These are phyloP conservation scores for Exutisphaerella laricina DNA, from an alignment of 2,329 filamentous ascomycete genomes.

Conservation along the genomic window DNA sequence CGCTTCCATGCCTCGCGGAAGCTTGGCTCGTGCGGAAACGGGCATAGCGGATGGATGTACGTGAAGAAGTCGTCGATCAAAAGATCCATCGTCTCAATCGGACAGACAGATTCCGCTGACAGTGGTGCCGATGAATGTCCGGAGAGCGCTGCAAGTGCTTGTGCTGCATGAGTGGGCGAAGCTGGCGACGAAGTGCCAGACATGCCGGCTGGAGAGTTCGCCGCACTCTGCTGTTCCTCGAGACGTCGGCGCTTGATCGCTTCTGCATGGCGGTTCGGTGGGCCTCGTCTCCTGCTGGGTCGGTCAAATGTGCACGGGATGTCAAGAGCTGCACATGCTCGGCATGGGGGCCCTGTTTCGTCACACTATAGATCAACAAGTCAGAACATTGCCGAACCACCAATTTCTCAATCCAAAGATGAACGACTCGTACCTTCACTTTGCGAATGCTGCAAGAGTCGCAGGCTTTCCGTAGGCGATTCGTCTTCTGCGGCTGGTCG, in stretches of 20 bases:
- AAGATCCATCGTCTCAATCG: slow-evolving; percentile 60
- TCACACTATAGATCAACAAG: slow-evolving; percentile 48
- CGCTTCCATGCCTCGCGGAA: slow-evolving; percentile 64
- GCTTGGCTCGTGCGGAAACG: slow-evolving; percentile 73
- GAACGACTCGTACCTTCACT: slow-evolving; percentile 31
- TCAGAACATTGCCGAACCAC: slow-evolving; percentile 7
- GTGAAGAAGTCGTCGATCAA: slow-evolving; percentile 79
- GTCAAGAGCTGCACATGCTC: slow-evolving; percentile 58
- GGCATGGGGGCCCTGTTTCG: slow-evolving; percentile 60
- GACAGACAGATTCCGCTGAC: slow-evolving; percentile 64
- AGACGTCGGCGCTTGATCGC: slow-evolving; percentile 58
- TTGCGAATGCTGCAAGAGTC: slow-evolving; percentile 38
- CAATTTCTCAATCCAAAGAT: not conserved
- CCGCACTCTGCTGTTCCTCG: slow-evolving; percentile 31
- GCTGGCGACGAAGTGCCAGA: slow-evolving; percentile 42
- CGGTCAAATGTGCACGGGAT: slow-evolving; percentile 63
- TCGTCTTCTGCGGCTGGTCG: slow-evolving; percentile 31
- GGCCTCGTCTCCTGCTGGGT: slow-evolving; percentile 58
- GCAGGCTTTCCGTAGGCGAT: slow-evolving; percentile 38
- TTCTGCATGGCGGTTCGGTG: slow-evolving; percentile 62
- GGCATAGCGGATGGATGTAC: slow-evolving; percentile 70
- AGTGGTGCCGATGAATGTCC: slow-evolving; percentile 42
- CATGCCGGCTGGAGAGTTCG: slow-evolving; percentile 34
- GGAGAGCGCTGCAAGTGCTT: slow-evolving; percentile 47
- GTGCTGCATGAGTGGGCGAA: slow-evolving; percentile 50